These are phyloP conservation scores for Theobroma cacao DNA, from an alignment of 345 rosid species.

Conservation along the genomic window DNA sequence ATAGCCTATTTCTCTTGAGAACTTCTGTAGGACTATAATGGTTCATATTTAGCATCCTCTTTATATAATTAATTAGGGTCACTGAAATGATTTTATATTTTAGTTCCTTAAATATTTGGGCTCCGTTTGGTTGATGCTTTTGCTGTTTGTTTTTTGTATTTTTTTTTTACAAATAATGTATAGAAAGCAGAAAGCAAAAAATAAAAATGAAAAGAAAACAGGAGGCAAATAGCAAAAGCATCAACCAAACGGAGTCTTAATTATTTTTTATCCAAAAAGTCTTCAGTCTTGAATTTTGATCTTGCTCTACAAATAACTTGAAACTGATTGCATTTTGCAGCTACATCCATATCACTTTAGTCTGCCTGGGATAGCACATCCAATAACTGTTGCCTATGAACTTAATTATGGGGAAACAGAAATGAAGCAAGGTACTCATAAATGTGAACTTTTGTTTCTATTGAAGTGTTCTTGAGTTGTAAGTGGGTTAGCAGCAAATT, in stretches of 20 bases:
- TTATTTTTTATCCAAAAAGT: background rate
- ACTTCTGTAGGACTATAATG: no score
- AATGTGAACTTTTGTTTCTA: conserved; percentile 5
- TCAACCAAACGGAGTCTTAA: no score
- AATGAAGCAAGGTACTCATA: conserved; percentile 74
- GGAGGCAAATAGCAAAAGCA: no score
- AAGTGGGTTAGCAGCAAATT: background rate
- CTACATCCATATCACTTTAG: conserved; percentile 60
- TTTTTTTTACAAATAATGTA: no score
- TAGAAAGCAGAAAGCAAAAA: no score
- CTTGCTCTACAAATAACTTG: conserved; percentile 9
- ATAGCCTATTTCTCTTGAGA: no score
- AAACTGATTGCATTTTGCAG: conserved; percentile 45
- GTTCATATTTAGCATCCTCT: background rate
- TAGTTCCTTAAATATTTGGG: background rate
- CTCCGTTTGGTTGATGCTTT: no score
- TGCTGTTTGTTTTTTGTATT: no score
- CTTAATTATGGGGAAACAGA: conserved; percentile 90
- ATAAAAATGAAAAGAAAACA: no score
- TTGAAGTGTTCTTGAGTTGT: background rate
- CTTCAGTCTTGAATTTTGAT: background rate
- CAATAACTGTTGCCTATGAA: conserved; percentile 75
- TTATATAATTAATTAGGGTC: background rate
- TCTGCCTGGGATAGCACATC: conserved; percentile 77
- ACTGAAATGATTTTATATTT: background rate